Base-by-base conservation (phyloP, 495 filamentous ascomycete species). In the Aspergillus homomorphus region DNA sequence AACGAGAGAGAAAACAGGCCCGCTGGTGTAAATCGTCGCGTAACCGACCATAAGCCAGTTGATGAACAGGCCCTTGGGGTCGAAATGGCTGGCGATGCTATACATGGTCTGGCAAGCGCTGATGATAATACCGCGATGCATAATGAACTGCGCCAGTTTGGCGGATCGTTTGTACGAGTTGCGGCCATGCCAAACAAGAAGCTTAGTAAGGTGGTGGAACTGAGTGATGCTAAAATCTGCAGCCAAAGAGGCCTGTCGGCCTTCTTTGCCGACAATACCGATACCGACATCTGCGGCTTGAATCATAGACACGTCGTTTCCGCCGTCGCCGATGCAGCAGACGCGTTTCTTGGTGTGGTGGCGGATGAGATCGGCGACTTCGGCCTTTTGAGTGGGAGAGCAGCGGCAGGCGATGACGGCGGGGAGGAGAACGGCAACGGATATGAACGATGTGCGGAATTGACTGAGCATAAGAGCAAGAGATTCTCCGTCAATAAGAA, bases 271-370 rank as follows among this genome's bases (percentile, higher is more conserved):
- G 10, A 97, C 95, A 59, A 99, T 98, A 30, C 95, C 95, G 57
- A 99, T 91, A 43, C 95, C 95, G 1, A 99, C 91, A 65, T 98
- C 95, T 1, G 95, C 95, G 6, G 94, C 92, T 75, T 96, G 93
- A 63, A 99, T 99, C 95, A 99, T 99, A 52, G 88, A 92, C 26
- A 99, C 95, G 70, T 99, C 95, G 75, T 99, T 99, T 52, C 94
- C 94, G 43, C 94, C 94, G 63, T 99, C 94, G 45, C 94, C 94
- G 63, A 99, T 97, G 67, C 92, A 96, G 71, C 91, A 95, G 24
- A 96, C 88, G 30, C 95, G 87, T 69, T 97, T 97, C 69, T 88
- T 88, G 10, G 95, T 99, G 75, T 90, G 84, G 43, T 89, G 82
- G 53, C 93, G 92, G 73, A 99, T 99, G 42, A 99, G 80, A 57